Conservation (phyloP, 2,329 filamentous ascomycete genomes). For the Eutypella sp. region DNA sequence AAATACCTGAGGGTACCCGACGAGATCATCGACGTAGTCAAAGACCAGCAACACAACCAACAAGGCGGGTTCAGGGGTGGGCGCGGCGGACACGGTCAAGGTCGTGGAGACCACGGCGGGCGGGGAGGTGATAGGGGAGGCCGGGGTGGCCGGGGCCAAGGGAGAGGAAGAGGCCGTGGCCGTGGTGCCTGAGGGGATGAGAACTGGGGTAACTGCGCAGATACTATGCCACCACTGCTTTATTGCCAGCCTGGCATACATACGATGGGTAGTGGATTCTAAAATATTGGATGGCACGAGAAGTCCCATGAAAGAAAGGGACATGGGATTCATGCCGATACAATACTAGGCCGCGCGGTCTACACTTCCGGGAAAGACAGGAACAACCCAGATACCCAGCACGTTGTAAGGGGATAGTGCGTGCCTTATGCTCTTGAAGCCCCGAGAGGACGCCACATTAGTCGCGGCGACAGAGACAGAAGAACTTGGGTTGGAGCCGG, state of each 20-base stretch:
- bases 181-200: conserved; percentile 26
- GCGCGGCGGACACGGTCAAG: conserved; percentile 52
- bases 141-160: conserved; percentile 48
- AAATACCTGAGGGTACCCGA: conserved; percentile 96
- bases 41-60: conserved; percentile 81
- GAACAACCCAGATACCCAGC: not conserved
- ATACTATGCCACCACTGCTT: not conserved
- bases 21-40: conserved; percentile 91
- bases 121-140: conserved; percentile 52
- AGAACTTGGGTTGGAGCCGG: no score
- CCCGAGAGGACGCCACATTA: not conserved
- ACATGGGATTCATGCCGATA: not conserved
- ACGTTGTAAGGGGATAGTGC: not conserved
- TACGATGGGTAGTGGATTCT: no score
- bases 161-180: conserved; percentile 40
- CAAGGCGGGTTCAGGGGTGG: conserved; percentile 60
- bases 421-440: not conserved
- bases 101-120: conserved; percentile 54
- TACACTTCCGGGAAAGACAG: no score
- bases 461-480: not conserved
- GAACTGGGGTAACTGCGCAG: no score
- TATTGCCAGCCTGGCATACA: no score
- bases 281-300: no score
- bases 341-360: not conserved
- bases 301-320: not conserved